phyloP scores from a whole-genome alignment of 352 stramenopile species.

The Globisporangium nunn region DNA sequence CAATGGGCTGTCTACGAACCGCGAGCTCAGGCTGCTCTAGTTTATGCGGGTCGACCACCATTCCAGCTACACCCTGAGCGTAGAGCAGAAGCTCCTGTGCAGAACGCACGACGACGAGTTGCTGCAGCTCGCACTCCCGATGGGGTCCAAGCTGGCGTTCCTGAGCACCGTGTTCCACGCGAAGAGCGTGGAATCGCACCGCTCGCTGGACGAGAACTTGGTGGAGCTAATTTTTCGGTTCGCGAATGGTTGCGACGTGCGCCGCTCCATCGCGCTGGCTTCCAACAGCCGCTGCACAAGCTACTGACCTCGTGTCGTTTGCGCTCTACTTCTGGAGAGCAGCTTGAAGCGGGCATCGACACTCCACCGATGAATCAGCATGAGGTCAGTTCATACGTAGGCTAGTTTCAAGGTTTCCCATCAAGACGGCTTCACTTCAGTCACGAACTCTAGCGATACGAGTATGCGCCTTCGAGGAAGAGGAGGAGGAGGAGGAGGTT shows the following conservation, averaged over 20 bases:
- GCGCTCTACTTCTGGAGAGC: no score
- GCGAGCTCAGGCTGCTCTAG: not conserved
- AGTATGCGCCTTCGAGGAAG: no score
- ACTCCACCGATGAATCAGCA: no score
- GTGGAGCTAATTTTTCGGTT: constrained; percentile 2
- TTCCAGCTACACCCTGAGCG: not conserved
- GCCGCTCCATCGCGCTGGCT: not conserved
- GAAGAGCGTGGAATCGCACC: not conserved
- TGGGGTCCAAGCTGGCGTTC: not conserved
- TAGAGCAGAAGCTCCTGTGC: not conserved
- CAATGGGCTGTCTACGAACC: not conserved
- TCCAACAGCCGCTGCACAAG: not conserved
- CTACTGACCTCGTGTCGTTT: not conserved
- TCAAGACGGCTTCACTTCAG: no score
- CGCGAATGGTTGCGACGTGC: not conserved
- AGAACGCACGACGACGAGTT: not conserved
- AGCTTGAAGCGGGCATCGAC: no score
- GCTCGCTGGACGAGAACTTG: not conserved
- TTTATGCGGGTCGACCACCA: not conserved
- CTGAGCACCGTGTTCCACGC: not conserved
- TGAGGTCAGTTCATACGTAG: no score
- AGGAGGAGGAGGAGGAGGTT: no score
- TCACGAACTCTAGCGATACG: no score
- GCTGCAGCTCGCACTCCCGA: not conserved
- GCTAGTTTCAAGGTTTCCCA: no score